These are phyloP conservation scores for Penicillium atrosanguineum DNA, from an alignment of 495 filamentous ascomycete species.

Conservation along the genomic window DNA sequence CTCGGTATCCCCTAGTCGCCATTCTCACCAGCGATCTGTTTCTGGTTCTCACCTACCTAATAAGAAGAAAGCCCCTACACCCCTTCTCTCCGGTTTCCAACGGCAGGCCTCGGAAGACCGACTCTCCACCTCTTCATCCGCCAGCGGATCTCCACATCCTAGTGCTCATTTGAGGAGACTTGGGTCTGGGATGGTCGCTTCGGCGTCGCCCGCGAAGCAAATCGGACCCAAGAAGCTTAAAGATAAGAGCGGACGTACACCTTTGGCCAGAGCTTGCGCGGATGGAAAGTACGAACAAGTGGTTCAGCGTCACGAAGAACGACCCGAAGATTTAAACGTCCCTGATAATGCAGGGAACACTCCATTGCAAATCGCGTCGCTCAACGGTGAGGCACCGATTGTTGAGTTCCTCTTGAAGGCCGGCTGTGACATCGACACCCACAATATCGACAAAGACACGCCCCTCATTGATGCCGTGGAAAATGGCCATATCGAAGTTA, in stretches of 20 bases:
- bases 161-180: constrained; percentile 65
- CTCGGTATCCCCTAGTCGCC: constrained; percentile 60
- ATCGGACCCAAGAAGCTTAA: constrained; percentile 76
- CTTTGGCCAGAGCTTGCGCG: constrained; percentile 79
- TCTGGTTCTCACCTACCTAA: constrained; percentile 55
- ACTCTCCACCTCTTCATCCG: constrained; percentile 71
- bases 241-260: constrained; percentile 81
- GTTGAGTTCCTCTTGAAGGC: constrained; percentile 69
- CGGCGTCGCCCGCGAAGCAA: constrained; percentile 62
- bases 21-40: constrained; percentile 58
- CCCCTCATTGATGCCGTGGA: constrained; percentile 94
- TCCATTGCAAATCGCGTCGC: constrained; percentile 84
- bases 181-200: constrained; percentile 53
- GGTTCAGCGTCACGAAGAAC: constrained; percentile 65
- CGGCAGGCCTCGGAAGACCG: constrained; percentile 60
- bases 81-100: constrained; percentile 47
- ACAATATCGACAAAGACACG: constrained; percentile 83
- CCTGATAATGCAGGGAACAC: constrained; percentile 93
- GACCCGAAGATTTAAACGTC: constrained; percentile 82
- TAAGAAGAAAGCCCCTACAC: constrained; percentile 47
- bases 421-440: constrained; percentile 78
- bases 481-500: constrained; percentile 88
- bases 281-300: constrained; percentile 70
- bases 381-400: constrained; percentile 78
- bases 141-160: constrained; percentile 66